Conservation (phyloP, 441 rosid genomes). For the Gossypium aridum region DNA sequence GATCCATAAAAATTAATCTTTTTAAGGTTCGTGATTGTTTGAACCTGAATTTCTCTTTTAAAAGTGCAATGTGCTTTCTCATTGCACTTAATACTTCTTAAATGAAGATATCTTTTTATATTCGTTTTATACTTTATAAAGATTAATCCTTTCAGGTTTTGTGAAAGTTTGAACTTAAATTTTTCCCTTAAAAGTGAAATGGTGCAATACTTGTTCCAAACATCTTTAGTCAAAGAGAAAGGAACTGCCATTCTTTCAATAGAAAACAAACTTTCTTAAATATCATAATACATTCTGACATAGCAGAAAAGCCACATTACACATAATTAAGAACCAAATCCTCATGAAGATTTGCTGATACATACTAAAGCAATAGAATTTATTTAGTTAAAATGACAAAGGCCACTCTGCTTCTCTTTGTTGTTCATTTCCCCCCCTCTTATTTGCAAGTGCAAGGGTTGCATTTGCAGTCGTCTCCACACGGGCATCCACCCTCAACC, state of each 20-base stretch:
- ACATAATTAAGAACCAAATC: background rate
- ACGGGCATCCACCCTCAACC: constrained; percentile 71
- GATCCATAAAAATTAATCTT: no score
- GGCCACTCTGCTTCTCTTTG: background rate
- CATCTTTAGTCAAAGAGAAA: background rate
- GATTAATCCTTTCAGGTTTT: no score
- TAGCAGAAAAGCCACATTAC: background rate
- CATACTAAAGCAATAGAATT: background rate
- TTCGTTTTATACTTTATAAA: no score
- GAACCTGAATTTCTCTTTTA: no score
- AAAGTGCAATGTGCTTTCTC: no score
- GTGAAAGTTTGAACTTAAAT: no score
- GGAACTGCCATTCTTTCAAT: background rate
- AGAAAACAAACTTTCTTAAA: background rate
- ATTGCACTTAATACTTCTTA: no score
- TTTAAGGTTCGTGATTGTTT: no score
- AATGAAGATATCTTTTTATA: no score
- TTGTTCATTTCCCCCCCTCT: constrained; percentile 1
- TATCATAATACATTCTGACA: background rate
- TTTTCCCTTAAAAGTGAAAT: no score
- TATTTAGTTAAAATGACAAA: background rate
- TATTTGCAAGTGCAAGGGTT: constrained; percentile 78
- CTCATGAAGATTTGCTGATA: background rate
- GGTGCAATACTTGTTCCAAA: background rate
- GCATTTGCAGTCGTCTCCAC: constrained; percentile 72